Conservation (phyloP, 2,329 filamentous ascomycete genomes). For the Metarhizium guizhouense region DNA sequence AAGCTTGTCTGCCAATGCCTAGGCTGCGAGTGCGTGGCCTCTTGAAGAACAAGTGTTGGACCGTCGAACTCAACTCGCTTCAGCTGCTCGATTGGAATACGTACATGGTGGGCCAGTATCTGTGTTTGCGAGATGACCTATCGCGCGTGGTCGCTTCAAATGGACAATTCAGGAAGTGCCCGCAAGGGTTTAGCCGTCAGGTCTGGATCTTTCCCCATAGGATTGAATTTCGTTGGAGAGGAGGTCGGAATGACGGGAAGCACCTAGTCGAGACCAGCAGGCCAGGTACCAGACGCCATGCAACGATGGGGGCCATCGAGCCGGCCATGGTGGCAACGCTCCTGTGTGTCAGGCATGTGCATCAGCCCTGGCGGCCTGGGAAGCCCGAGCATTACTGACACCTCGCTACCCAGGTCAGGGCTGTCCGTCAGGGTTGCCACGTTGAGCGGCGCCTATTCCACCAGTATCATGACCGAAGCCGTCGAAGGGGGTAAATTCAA, state of each 20-base stretch:
- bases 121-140: background rate
- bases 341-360: background rate
- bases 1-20: too few relatives aligned
- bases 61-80: too few relatives aligned
- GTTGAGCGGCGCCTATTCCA: conserved; percentile 2
- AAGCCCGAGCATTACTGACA: background rate
- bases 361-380: background rate
- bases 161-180: conserved; percentile 3
- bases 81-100: too few relatives aligned
- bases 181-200: conserved; percentile 1
- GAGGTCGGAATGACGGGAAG: background rate
- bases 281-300: background rate
- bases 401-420: background rate
- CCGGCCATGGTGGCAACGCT: background rate
- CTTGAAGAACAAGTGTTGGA: too few relatives aligned
- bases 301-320: background rate
- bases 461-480: background rate
- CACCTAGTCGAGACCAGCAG: background rate
- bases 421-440: background rate
- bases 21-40: too few relatives aligned
- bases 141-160: background rate
- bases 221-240: background rate
- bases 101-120: background rate
- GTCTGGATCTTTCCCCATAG: background rate
- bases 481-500: too few relatives aligned